These are phyloP conservation scores for Melanopsichium pennsylvanicum DNA, from an alignment of 1,284 basidiomycete species.

Conservation along the genomic window DNA sequence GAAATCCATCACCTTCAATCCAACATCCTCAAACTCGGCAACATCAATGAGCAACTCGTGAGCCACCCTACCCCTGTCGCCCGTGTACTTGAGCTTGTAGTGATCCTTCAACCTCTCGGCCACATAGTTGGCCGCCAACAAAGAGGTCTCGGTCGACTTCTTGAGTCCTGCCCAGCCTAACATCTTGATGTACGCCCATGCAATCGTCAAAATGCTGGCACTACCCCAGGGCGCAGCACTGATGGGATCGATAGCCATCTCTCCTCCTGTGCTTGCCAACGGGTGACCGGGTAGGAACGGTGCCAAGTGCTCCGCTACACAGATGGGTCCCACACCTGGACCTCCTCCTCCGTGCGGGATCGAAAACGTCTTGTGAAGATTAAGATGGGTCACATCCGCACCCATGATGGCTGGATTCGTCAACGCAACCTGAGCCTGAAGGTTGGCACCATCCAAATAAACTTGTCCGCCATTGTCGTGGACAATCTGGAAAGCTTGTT, in stretches of 20 bases:
- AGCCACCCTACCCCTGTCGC: slow-evolving; percentile 86
- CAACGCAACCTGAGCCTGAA: slow-evolving; percentile 93
- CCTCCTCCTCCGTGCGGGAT: slow-evolving; percentile 98
- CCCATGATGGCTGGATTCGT: slow-evolving; percentile 95
- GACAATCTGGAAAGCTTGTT: slow-evolving; percentile 89
- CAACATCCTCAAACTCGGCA: slow-evolving; percentile 86
- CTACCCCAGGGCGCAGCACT: slow-evolving; percentile 92
- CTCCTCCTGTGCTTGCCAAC: slow-evolving; percentile 75
- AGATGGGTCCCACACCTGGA: slow-evolving; percentile 94
- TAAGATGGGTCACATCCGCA: slow-evolving; percentile 96
- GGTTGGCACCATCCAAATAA: slow-evolving; percentile 91
- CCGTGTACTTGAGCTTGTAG: slow-evolving; percentile 89
- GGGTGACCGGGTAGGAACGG: slow-evolving; percentile 96
- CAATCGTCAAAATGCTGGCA: slow-evolving; percentile 92
- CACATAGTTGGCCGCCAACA: slow-evolving; percentile 97
- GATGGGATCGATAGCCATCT: slow-evolving; percentile 82
- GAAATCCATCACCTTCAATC: slow-evolving; percentile 91
- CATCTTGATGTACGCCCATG: slow-evolving; percentile 86
- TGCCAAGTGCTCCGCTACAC: slow-evolving; percentile 88
- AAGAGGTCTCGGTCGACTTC: slow-evolving; percentile 82
- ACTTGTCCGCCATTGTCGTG: slow-evolving; percentile 97
- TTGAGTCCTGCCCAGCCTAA: slow-evolving; percentile 87
- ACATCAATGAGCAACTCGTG: slow-evolving; percentile 95
- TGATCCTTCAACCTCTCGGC: slow-evolving; percentile 83
- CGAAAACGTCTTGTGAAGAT: slow-evolving; percentile 94